Base-by-base conservation (phyloP, 2,329 filamentous ascomycete species). In the Phyllosticta citriasiana region DNA sequence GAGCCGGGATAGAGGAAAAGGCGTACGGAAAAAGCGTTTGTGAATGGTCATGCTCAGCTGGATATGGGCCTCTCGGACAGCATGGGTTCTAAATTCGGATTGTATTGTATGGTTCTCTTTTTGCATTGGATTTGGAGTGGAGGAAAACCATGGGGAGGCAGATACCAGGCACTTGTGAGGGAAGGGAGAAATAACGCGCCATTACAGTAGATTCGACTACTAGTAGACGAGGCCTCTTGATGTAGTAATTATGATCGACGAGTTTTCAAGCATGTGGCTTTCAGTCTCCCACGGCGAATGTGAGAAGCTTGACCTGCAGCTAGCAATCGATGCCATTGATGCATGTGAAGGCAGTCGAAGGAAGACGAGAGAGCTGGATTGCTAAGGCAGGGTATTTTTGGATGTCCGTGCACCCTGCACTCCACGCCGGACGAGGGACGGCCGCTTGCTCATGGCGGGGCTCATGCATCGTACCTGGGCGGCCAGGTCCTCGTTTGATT, bases 41-140 rank as follows among this genome's bases (percentile, higher is more conserved):
- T 53, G 55, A 40, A 56, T 53, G 62, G 66, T 66, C 64, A 64
- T 66, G 64, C 57, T 62, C 63, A 64, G 60, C 56, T 61, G 64
- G 65, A 61, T 55, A 61, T 61, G 59, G 59, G 59, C 59, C 54
- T 4, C 53, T 55, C 55, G 58, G 58, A 60, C 55, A 60, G 55
- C 53, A 60, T 24, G 53, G 53, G 47, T 47, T 47, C 55, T 30
- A 47, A 25, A 47, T 57, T 54, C 54, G 56, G 55, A 57, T 53
- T 56, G 25, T 51, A 53, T 47, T 53, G 53, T 57, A 50, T 30
- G 50, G 35, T 57, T 61, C 57, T 61, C 55, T 57, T 53, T 53
- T n/a, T 55, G 52, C 52, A 53, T 27, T 25, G 22, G 22, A 53
- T 53, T 53, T 14, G 27, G 27, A 25, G 12, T 33, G 52, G 53